A percentile compares a stretch with the other conserved stretches of the same genome.
Evolutionary conservation across 169 alveolate genomes (phyloP).

Genomic region (Besnoitia besnoiti): DNA sequence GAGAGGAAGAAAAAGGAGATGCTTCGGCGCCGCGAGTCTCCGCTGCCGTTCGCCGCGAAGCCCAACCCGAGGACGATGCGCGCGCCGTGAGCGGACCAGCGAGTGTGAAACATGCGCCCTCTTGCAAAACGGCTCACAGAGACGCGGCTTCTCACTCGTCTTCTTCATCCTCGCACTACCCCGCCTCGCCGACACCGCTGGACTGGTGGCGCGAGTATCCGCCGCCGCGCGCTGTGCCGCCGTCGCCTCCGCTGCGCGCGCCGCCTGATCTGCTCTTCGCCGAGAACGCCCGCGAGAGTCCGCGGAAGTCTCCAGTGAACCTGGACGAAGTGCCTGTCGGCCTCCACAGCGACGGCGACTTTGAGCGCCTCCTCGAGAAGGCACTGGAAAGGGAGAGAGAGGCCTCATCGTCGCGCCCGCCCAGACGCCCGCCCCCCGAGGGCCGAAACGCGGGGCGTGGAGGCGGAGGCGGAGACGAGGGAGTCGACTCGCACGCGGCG

Average conservation of each 20-base stretch:
- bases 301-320: neutral
- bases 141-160: neutral
- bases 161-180: neutral
- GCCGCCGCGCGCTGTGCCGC: slow-evolving; percentile 32
- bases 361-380: slow-evolving; percentile 4
- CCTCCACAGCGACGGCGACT: neutral
- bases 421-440: neutral
- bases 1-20: no score
- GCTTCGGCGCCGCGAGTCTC: no score
- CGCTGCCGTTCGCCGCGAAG: no score
- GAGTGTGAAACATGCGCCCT: no score
- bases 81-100: no score
- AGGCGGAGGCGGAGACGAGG: neutral
- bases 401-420: neutral
- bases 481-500: neutral
- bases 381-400: neutral
- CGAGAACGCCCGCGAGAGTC: neutral
- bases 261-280: neutral
- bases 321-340: neutral
- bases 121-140: no score
- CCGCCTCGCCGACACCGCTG: neutral
- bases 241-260: slow-evolving; percentile 41
- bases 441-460: neutral
- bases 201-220: slow-evolving; percentile 33
- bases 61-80: no score